phyloP scores from a whole-genome alignment of 441 rosid species.

The Dalechampia spathulata region DNA sequence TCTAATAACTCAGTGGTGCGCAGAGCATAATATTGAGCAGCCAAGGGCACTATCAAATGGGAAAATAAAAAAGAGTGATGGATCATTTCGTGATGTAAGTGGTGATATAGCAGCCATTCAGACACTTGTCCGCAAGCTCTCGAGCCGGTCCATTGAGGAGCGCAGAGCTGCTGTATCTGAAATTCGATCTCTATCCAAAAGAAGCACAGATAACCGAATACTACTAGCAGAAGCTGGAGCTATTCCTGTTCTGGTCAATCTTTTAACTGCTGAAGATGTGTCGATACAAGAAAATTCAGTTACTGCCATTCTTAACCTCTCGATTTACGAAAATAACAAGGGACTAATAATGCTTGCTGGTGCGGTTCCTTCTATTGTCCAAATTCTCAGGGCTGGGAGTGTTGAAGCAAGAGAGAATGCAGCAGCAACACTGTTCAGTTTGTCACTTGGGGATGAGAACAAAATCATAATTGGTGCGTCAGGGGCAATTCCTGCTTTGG shows the following conservation, averaged over 20 bases:
- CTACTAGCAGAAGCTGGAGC: slow-evolving; percentile 85
- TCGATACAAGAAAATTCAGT: slow-evolving; percentile 69
- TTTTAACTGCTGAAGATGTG: slow-evolving; percentile 55
- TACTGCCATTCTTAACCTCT: slow-evolving; percentile 83
- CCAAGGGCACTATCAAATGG: slow-evolving; percentile 48
- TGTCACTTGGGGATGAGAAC: slow-evolving; percentile 82
- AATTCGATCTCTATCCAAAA: slow-evolving; percentile 66
- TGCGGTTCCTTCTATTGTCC: slow-evolving; percentile 77
- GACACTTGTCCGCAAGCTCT: slow-evolving; percentile 61
- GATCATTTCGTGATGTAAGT: slow-evolving; percentile 55
- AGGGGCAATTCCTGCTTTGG: slow-evolving; percentile 78
- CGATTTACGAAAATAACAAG: slow-evolving; percentile 72
- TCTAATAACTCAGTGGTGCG: slow-evolving; percentile 83
- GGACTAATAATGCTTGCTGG: slow-evolving; percentile 82
- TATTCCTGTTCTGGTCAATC: slow-evolving; percentile 61
- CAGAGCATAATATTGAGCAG: slow-evolving; percentile 64
- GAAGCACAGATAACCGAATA: slow-evolving; percentile 84
- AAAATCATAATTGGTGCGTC: slow-evolving; percentile 90
- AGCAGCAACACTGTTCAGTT: slow-evolving; percentile 83
- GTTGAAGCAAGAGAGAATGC: slow-evolving; percentile 85
- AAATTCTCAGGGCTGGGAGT: slow-evolving; percentile 77
- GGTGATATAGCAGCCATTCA: slow-evolving; percentile 71
- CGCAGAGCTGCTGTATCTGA: slow-evolving; percentile 54
- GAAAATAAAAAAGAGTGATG: slow-evolving; percentile 51
- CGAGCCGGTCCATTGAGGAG: slow-evolving; percentile 47